phyloP scores from a whole-genome alignment of 2,329 filamentous ascomycete genomes.

The Alternaria rosae region DNA sequence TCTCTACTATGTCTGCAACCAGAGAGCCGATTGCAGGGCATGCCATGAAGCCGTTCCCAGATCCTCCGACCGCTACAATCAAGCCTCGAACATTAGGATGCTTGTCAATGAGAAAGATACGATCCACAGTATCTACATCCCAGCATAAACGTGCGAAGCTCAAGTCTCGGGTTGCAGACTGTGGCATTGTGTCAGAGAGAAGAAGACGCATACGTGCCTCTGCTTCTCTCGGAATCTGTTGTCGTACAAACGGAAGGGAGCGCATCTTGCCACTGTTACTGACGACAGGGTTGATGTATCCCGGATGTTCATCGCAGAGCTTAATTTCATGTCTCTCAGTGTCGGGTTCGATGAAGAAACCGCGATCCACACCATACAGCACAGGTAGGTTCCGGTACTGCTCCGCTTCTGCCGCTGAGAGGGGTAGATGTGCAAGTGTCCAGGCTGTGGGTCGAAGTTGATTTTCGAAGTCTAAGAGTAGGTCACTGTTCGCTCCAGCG shows the following conservation, averaged over 20 bases:
- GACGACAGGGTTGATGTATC: constrained; percentile 60
- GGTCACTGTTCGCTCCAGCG: constrained; percentile 58
- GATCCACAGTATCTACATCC: constrained; percentile 64
- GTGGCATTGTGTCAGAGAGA: constrained; percentile 61
- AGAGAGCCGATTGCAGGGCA: constrained; percentile 61
- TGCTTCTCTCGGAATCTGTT: constrained; percentile 58
- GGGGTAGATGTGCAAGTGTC: constrained; percentile 61
- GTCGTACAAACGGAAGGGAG: constrained; percentile 53
- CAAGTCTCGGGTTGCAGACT: constrained; percentile 59
- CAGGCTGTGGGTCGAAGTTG: constrained; percentile 64
- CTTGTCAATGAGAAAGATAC: constrained; percentile 60
- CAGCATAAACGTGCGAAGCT: constrained; percentile 63
- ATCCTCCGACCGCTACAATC: constrained; percentile 60
- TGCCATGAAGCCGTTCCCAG: constrained; percentile 63
- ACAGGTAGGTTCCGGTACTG: constrained; percentile 60
- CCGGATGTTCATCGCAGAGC: constrained; percentile 65
- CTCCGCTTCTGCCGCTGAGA: constrained; percentile 56
- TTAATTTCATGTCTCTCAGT: constrained; percentile 56
- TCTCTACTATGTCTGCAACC: constrained; percentile 56
- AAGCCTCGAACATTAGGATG: constrained; percentile 57
- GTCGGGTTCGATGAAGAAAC: constrained; percentile 61
- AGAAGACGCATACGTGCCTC: constrained; percentile 58
- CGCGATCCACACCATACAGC: constrained; percentile 58
- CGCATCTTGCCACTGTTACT: constrained; percentile 27
- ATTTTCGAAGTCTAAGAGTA: constrained; percentile 59